Evolutionary conservation across 306 rosid genomes (phyloP).

Genomic region (Medicago truncatula): MtrunA17r5.0-ANR NC_053049.1:46524001-46524500

Average conservation of each 20-base stretch:
- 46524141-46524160: slow-evolving; percentile 85
- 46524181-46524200: slow-evolving; percentile 82
- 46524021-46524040: slow-evolving; percentile 94
- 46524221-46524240: slow-evolving; percentile 67
- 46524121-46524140: slow-evolving; percentile 93
- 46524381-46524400: slow-evolving; percentile 90
- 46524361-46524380: slow-evolving; percentile 76
- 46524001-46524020: slow-evolving; percentile 90
- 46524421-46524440: slow-evolving; percentile 85
- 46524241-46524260: slow-evolving; percentile 64
- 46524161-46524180: slow-evolving; percentile 82
- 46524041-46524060: slow-evolving; percentile 94
- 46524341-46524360: slow-evolving; percentile 92
- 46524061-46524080: slow-evolving; percentile 82
- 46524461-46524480: slow-evolving; percentile 61
- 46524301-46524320: slow-evolving; percentile 60
- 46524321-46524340: slow-evolving; percentile 58
- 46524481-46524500: slow-evolving; percentile 83
- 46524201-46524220: slow-evolving; percentile 68
- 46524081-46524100: slow-evolving; percentile 80
- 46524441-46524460: slow-evolving; percentile 89
- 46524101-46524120: slow-evolving; percentile 78
- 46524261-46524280: slow-evolving; percentile 96
- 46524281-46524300: slow-evolving; percentile 73
- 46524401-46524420: slow-evolving; percentile 94